phyloP scores from a whole-genome alignment of 257 asterid genomes.

The Hygrophila difformis region DNA sequence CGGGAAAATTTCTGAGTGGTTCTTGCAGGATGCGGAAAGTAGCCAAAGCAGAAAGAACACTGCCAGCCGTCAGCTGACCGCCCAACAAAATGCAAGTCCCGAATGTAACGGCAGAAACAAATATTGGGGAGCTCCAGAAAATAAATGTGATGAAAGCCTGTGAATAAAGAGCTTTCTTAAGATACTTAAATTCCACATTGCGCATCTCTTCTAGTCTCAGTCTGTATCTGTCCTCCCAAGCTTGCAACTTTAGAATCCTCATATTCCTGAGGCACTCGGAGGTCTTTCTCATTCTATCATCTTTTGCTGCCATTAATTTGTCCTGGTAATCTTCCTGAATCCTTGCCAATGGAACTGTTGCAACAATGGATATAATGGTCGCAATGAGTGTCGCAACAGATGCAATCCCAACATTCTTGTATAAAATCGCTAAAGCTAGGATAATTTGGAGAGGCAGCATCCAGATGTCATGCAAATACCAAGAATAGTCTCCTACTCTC shows the following conservation, averaged over 20 bases:
- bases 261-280: slow-evolving; percentile 46
- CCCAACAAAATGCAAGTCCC: slow-evolving; percentile 43
- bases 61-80: slow-evolving; percentile 44
- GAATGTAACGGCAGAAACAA: slow-evolving; percentile 39
- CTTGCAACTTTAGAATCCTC: slow-evolving; percentile 47
- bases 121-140: slow-evolving; percentile 50
- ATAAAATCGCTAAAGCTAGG: slow-evolving; percentile 41
- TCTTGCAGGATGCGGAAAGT: slow-evolving; percentile 50
- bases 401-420: slow-evolving; percentile 45
- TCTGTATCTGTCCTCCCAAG: slow-evolving; percentile 47
- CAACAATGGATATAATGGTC: slow-evolving; percentile 37
- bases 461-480: slow-evolving; percentile 50
- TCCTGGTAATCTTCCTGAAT: slow-evolving; percentile 44
- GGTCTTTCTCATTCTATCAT: slow-evolving; percentile 40
- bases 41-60: slow-evolving; percentile 50
- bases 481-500: slow-evolving; percentile 42
- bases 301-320: slow-evolving; percentile 40
- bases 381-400: slow-evolving; percentile 40
- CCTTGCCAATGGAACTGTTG: slow-evolving; percentile 41
- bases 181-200: slow-evolving; percentile 32
- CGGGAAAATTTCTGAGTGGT: slow-evolving; percentile 45
- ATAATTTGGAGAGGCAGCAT: slow-evolving; percentile 43
- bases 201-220: slow-evolving; percentile 39
- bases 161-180: slow-evolving; percentile 39
- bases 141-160: slow-evolving; percentile 43